Base-by-base conservation (phyloP, 768 basidiomycete genomes). In the Tricholomella constricta region DNA sequence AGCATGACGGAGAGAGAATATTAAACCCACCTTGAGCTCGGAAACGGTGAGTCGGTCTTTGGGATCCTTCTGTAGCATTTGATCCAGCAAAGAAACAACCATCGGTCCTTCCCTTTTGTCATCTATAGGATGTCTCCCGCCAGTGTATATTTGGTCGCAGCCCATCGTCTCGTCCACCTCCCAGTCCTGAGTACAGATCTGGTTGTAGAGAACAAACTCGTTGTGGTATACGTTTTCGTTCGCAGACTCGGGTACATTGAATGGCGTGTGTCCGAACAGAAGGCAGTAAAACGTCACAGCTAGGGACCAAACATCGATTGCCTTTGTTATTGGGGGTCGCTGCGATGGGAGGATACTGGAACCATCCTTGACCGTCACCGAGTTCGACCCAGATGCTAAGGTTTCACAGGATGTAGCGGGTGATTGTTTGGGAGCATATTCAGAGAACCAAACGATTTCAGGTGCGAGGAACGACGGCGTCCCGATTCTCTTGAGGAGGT, bases 1-100 rank as follows among this genome's bases (percentile, higher is more conserved):
- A 86, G 44, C 95, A 88, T 49, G 94, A 80, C 10, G 14, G 31
- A 64, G 79, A 22, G 17, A 48, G 8, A 37, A 19, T 19, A 49
- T 51, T 43, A 50, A 71, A 72, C 65, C 15, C 14, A 51, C 79
- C 27, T 65, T 72, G 5, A 80, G 79, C 60, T 94, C 87, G 15
- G 55, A 36, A 7, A 76, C 54, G 11, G 65, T 65, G 12, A 70
- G 64, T 25, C 76, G 60, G 32, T 65, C 46, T 25, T 50, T 56
- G 6, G 76, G 74, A 51, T 75, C 60, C 58, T 78, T 78, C 56
- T 74, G 69, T 14, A 77, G 56, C 71, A 78, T 73, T 20, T 58
- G 66, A 27, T 74, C 72, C 42, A 77, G 59, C 11, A 77, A 60
- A 5, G 63, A 61, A n/a, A 77, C 61, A 10, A 72, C 62, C 17